Conservation (phyloP, 805 yeast genomes). For the Metschnikowia anglica region DNA sequence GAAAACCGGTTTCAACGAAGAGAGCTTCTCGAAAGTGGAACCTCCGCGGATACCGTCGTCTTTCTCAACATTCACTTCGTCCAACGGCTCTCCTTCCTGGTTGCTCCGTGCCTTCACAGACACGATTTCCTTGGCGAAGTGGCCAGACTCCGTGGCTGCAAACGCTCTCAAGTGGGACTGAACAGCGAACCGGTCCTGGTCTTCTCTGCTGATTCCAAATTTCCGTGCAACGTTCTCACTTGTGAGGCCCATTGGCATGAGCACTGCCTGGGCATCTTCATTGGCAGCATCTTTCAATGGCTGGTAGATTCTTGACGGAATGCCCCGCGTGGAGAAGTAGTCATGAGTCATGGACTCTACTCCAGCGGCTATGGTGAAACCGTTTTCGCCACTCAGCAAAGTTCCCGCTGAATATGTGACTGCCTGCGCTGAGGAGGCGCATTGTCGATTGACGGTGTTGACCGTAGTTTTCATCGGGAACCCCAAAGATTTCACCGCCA, state of each 20-base stretch:
- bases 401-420: slow-evolving; percentile 33
- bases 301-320: slow-evolving; percentile 32
- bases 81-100: slow-evolving; percentile 10
- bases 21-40: slow-evolving; percentile 28
- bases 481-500: slow-evolving; percentile 34
- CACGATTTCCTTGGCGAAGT: slow-evolving; percentile 24
- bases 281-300: slow-evolving; percentile 19
- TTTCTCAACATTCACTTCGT: not conserved
- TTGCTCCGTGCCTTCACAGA: slow-evolving; percentile 18
- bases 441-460: slow-evolving; percentile 38
- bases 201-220: slow-evolving; percentile 26
- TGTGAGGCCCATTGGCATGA: slow-evolving; percentile 35
- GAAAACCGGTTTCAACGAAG: slow-evolving; percentile 33
- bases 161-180: slow-evolving; percentile 26
- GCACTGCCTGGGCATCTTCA: slow-evolving; percentile 28
- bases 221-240: slow-evolving; percentile 28
- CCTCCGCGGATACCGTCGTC: slow-evolving; percentile 34
- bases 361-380: slow-evolving; percentile 39
- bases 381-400: slow-evolving; percentile 30
- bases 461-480: slow-evolving; percentile 36
- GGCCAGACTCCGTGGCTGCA: slow-evolving; percentile 25
- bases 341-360: slow-evolving; percentile 45
- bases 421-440: slow-evolving; percentile 42
- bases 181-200: slow-evolving; percentile 28
- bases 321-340: slow-evolving; percentile 41